phyloP scores from a whole-genome alignment of 805 yeast genomes.

The Isabelozyma rhagii region DNA sequence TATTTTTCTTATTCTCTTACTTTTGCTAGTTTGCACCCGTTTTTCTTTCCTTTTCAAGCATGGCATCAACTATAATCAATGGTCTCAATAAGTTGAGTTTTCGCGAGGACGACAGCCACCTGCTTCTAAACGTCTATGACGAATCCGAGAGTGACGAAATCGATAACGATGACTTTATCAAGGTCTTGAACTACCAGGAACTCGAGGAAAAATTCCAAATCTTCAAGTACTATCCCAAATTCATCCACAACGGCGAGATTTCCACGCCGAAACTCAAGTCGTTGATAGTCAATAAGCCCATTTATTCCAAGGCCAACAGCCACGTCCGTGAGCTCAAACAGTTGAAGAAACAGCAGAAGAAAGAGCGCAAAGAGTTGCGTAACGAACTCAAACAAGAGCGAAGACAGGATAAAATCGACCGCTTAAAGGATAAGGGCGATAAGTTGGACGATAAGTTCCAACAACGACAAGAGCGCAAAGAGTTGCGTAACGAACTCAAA shows the following conservation, averaged over 20 bases:
- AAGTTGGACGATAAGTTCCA: too few relatives aligned
- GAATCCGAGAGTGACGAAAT: not conserved
- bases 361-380: conserved; percentile 2
- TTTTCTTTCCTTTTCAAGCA: not conserved
- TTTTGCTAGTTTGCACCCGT: not conserved
- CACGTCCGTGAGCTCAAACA: conserved; percentile 19
- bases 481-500: too few relatives aligned
- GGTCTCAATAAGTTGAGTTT: conserved; percentile 7
- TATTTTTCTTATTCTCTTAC: not conserved
- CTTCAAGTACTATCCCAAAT: conserved; percentile 37
- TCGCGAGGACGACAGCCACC: not conserved
- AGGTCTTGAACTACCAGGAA: conserved; percentile 30
- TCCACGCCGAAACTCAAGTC: conserved; percentile 35
- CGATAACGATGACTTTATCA: conserved; percentile 16
- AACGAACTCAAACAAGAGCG: conserved; percentile 2
- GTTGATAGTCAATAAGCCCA: conserved; percentile 35
- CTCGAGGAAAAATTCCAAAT: conserved; percentile 31
- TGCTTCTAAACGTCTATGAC: conserved; percentile 1
- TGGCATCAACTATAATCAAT: conserved; percentile 10
- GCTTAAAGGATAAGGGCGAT: not conserved
- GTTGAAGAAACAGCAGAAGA: not conserved
- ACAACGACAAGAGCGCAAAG: conserved; percentile 3
- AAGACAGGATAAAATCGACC: conserved; percentile 2
- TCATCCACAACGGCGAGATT: conserved; percentile 33
- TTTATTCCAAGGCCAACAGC: conserved; percentile 36